Evolutionary conservation across 2,329 filamentous ascomycete genomes (phyloP).

Genomic region (Cyphellophora attinorum): DNA sequence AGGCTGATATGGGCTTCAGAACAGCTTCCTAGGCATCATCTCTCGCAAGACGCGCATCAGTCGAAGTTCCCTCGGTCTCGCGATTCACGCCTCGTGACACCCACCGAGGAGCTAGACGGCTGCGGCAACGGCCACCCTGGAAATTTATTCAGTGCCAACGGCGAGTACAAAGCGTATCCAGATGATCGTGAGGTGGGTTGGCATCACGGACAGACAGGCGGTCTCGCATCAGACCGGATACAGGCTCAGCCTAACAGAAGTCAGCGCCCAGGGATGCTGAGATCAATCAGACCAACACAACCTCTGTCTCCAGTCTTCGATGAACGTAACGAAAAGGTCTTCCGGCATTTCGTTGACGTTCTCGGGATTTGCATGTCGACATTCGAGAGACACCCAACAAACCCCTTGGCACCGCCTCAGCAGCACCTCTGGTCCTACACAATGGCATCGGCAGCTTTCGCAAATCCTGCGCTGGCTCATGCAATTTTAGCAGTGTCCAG

Average conservation of each 20-base stretch:
- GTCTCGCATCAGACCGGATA: too few species aligned
- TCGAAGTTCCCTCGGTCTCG: too few species aligned
- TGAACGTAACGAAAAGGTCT: conserved; percentile 68
- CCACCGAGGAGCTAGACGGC: too few species aligned
- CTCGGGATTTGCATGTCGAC: conserved; percentile 79
- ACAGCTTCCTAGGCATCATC: too few species aligned
- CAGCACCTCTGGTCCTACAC: conserved; percentile 59
- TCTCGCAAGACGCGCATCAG: too few species aligned
- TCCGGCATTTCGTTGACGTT: conserved; percentile 84
- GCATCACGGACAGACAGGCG: too few species aligned
- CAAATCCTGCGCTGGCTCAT: conserved; percentile 78
- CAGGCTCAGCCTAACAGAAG: conserved; percentile 14
- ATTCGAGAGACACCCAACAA: conserved; percentile 65
- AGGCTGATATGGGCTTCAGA: too few species aligned
- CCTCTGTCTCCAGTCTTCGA: conserved; percentile 67
- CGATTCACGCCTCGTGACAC: too few species aligned
- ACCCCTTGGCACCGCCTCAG: conserved; percentile 51
- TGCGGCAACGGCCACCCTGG: too few species aligned
- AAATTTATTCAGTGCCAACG: too few species aligned
- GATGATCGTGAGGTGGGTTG: too few species aligned
- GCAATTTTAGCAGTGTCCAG: conserved; percentile 81
- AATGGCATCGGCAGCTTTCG: conserved; percentile 72
- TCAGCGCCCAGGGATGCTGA: background rate
- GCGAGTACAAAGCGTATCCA: too few species aligned
- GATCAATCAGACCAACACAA: conserved; percentile 5